Evolutionary conservation across 1,284 basidiomycete species (phyloP).

Genomic region (Xerocomus minutiporus): DNA sequence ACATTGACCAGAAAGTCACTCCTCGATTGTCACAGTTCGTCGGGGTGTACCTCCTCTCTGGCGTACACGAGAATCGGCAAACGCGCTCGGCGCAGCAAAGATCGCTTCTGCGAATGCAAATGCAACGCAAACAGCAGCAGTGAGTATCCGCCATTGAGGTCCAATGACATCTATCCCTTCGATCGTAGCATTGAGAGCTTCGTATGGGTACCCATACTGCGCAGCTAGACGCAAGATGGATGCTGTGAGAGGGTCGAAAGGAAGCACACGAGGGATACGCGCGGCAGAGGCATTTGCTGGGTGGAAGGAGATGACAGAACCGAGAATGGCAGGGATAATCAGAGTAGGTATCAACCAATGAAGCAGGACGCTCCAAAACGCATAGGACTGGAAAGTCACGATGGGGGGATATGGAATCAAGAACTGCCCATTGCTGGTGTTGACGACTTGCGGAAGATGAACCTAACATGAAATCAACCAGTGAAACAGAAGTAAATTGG

Average conservation of each 20-base stretch:
- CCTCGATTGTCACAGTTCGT: slow-evolving; percentile 20
- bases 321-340: slow-evolving; percentile 49
- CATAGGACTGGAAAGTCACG: slow-evolving; percentile 38
- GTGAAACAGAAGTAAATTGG: background rate
- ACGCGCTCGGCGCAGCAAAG: slow-evolving; percentile 29
- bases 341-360: slow-evolving; percentile 59
- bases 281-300: slow-evolving; percentile 33
- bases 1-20: slow-evolving; percentile 4
- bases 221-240: slow-evolving; percentile 57
- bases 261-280: slow-evolving; percentile 23
- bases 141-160: slow-evolving; percentile 46
- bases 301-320: slow-evolving; percentile 56
- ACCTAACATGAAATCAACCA: slow-evolving; percentile 20
- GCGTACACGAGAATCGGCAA: slow-evolving; percentile 28
- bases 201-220: slow-evolving; percentile 50
- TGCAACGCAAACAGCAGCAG: slow-evolving; percentile 48
- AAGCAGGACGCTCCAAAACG: slow-evolving; percentile 47
- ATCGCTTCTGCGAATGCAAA: slow-evolving; percentile 64
- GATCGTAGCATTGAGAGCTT: slow-evolving; percentile 23
- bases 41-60: slow-evolving; percentile 24
- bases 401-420: slow-evolving; percentile 45
- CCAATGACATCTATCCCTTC: slow-evolving; percentile 48
- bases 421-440: slow-evolving; percentile 19
- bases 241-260: slow-evolving; percentile 56
- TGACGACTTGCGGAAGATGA: slow-evolving; percentile 9